phyloP scores from a whole-genome alignment of 1,284 basidiomycete species.

The Ganoderma resinaceum region DNA sequence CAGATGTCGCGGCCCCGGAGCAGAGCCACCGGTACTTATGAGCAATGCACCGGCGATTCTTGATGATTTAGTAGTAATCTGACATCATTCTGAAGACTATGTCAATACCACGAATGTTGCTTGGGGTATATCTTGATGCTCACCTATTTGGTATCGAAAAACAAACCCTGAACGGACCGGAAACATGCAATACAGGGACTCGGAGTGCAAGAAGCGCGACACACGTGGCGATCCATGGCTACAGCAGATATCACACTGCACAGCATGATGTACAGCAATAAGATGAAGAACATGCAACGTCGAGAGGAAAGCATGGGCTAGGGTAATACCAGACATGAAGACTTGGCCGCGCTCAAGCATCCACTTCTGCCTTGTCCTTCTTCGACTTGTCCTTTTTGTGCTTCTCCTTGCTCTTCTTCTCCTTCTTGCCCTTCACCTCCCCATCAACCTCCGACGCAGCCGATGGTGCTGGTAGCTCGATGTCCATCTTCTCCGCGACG shows the following conservation, averaged over 20 bases:
- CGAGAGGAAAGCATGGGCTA: neutral
- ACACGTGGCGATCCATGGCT: slow-evolving; percentile 1
- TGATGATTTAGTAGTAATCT: neutral
- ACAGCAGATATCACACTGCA: slow-evolving; percentile 17
- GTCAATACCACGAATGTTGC: neutral
- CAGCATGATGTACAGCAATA: slow-evolving; percentile 7
- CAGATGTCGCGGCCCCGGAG: neutral
- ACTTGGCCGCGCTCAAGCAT: slow-evolving; percentile 14
- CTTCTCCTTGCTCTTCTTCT: slow-evolving; percentile 38
- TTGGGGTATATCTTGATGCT: neutral
- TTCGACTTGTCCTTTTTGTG: slow-evolving; percentile 35
- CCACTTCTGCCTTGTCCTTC: slow-evolving; percentile 39
- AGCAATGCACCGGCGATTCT: neutral
- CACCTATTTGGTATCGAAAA: neutral
- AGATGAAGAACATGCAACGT: slow-evolving; percentile 13
- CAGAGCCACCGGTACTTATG: neutral
- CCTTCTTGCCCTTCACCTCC: slow-evolving; percentile 27
- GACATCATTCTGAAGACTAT: neutral
- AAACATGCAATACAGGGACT: neutral
- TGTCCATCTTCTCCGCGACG: slow-evolving; percentile 26
- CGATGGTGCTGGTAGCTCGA: slow-evolving; percentile 17
- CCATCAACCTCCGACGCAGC: neutral
- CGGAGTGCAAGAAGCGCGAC: neutral
- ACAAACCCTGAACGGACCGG: neutral
- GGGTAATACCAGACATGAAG: slow-evolving; percentile 1